Conservation (phyloP, 257 asterid genomes). For the Linaria vulgaris region DNA sequence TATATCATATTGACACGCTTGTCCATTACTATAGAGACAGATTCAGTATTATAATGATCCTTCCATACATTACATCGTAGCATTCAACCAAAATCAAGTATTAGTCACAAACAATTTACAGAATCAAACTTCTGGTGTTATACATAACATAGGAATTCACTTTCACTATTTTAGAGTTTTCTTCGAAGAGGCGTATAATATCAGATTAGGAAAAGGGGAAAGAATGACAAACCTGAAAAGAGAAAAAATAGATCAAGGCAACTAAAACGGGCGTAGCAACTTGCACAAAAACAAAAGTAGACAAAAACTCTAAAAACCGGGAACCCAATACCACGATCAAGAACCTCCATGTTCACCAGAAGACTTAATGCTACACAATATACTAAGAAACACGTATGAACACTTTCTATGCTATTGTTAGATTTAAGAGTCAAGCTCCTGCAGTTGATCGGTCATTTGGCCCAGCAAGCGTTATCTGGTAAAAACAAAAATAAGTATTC, state of each 20-base stretch:
- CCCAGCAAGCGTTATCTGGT: slow-evolving; percentile 77
- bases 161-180: slow-evolving; percentile 25
- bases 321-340: slow-evolving; percentile 26
- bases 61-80: too few relatives aligned
- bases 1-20: too few relatives aligned
- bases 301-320: neutral
- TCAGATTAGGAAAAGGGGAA: slow-evolving; percentile 14
- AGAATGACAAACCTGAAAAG: neutral
- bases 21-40: too few relatives aligned
- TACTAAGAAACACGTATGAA: slow-evolving; percentile 34
- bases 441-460: slow-evolving; percentile 68
- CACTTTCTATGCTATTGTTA: slow-evolving; percentile 31
- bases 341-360: slow-evolving; percentile 29
- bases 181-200: slow-evolving; percentile 26
- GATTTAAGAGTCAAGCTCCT: slow-evolving; percentile 30
- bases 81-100: too few relatives aligned
- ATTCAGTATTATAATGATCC: too few relatives aligned
- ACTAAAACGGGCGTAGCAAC: slow-evolving; percentile 58
- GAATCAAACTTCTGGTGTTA: too few relatives aligned
- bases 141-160: slow-evolving; percentile 2
- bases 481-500: slow-evolving; percentile 6
- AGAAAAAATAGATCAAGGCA: slow-evolving; percentile 42
- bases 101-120: slow-evolving; percentile 24
- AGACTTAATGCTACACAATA: slow-evolving; percentile 33
- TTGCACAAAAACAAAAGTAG: slow-evolving; percentile 19